Base-by-base conservation (phyloP, 805 yeast genomes). In the Brettanomyces sp. region DNA sequence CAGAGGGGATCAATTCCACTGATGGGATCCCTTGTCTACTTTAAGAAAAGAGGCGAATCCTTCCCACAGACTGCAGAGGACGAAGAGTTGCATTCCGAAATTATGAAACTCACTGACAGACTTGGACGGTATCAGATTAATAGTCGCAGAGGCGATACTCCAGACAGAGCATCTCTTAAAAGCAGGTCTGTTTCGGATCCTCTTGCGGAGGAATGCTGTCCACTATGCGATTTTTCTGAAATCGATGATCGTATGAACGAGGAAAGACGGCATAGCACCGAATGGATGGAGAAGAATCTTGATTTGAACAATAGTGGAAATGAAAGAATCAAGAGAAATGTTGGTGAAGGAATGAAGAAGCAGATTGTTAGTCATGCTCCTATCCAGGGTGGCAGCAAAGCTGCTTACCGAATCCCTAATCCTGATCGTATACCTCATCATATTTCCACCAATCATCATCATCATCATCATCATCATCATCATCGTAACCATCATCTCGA, bases 21-120 rank as follows among this genome's bases (percentile, higher is more conserved):
- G 54, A 50, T 59, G 32, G 63, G 64, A 3, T 60, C 65, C 7
- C 39, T 60, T 22, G 56, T 60, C 1, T 60, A 55, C 42, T 58
- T 49, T 41, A 54, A 30, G 41, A 36, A 30, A 36, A 43, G 32
- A 28, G 32, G 32, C 32, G 32, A 28, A 28, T 28, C 32, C 9
- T 28, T 28, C 32, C 32, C 32, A 28, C 32, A 43, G 41, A 22
- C 14, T 13, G 36, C n/a, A 11, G 32, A 12, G 18, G 38, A 32
- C 3, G 38, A 21, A 7, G 23, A 41, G 12, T 7, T 36, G 5
- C 37, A 41, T 33, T 34, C 46, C 14, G 36, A 28, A 22, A 30
- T 14, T 7, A 14, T 35, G 7, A 39, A 25, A 14, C n/a, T 39
- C 13, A 22, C 43, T 12, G 23, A 25, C 11, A 13, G 6, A 7